Evolutionary conservation across 371 early-diverging fungal genomes (phyloP), one percentile per base, ranked within the genome.

Genomic region (Mortierella sp.): DNA sequence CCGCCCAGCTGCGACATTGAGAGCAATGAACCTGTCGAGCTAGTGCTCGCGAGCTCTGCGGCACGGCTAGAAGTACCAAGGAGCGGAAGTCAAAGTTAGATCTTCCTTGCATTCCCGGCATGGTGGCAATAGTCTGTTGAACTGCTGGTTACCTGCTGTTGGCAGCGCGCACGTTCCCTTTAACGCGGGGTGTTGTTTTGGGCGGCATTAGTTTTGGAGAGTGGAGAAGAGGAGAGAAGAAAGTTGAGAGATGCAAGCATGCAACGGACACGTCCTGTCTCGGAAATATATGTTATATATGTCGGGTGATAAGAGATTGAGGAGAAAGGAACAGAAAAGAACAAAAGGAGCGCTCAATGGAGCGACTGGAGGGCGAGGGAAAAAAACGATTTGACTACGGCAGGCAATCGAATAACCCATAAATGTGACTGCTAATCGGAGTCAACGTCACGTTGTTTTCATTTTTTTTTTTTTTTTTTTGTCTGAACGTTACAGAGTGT

Each of bases 41-140:
- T 76, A 0, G 76, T 44, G 27, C 70, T 70, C n/a, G 86, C 70
- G 4, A 89, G 66, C 46, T 91, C 91, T 21, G 91, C 91, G 24
- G 92, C 91, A 48, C 92, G 92, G 73, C 92, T 92, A 60, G 11
- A 37, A n/a, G n/a, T n/a, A n/a, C n/a, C n/a, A n/a, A n/a, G n/a
- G n/a, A n/a, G n/a, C n/a, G n/a, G n/a, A n/a, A n/a, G n/a, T n/a
- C n/a, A n/a, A n/a, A n/a, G n/a, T n/a, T n/a, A n/a, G n/a, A n/a
- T n/a, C n/a, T n/a, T n/a, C n/a, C n/a, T n/a, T n/a, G n/a, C n/a
- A n/a, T n/a, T n/a, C n/a, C n/a, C n/a, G n/a, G n/a, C n/a, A n/a
- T n/a, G n/a, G n/a, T n/a, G n/a, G 19, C 2, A 17, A 32, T 19
- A 19, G 56, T 19, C n/a, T n/a, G 30, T 43, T 8, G 31, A 46